phyloP scores from a whole-genome alignment of 768 basidiomycete species.

The Trametes sanguinea region DNA sequence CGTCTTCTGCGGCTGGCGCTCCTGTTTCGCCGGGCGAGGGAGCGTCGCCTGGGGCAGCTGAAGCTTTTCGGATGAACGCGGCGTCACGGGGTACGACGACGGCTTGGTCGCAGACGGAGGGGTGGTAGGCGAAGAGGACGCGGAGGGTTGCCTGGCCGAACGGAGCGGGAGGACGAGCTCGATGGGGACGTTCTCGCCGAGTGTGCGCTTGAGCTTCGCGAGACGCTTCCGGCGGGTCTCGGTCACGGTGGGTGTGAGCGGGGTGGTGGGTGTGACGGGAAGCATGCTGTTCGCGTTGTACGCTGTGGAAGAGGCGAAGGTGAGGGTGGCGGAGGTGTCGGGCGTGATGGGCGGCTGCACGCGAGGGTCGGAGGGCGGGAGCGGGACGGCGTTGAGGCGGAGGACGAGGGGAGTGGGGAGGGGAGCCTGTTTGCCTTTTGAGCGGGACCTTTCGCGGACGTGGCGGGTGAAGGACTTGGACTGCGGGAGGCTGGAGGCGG shows the following conservation, averaged over 20 bases:
- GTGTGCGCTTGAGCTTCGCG: slow-evolving; percentile 57
- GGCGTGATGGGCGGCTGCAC: slow-evolving; percentile 40
- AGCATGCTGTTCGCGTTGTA: not conserved
- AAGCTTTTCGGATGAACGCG: no score
- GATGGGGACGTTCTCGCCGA: slow-evolving; percentile 60
- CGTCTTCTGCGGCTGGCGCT: not conserved
- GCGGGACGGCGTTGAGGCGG: slow-evolving; percentile 33
- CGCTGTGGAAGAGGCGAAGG: slow-evolving; percentile 18
- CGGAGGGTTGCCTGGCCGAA: not conserved
- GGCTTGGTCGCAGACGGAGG: not conserved
- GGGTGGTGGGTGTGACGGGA: slow-evolving; percentile 26
- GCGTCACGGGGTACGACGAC: not conserved
- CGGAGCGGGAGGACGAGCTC: slow-evolving; percentile 48
- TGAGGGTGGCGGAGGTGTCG: slow-evolving; percentile 18
- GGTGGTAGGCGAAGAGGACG: not conserved
- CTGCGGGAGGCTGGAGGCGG: slow-evolving; percentile 12
- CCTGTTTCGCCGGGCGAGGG: not conserved
- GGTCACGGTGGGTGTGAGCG: slow-evolving; percentile 32
- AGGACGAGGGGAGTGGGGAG: slow-evolving; percentile 36
- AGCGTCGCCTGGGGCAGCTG: not conserved
- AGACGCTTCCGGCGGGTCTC: slow-evolving; percentile 49
- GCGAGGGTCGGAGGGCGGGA: slow-evolving; percentile 31
- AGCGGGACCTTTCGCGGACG: slow-evolving; percentile 17
- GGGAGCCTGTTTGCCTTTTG: slow-evolving; percentile 14
- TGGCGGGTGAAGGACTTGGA: slow-evolving; percentile 22